phyloP scores from a whole-genome alignment of 179 eudicot genomes.

The Silene noctiflora region DNA sequence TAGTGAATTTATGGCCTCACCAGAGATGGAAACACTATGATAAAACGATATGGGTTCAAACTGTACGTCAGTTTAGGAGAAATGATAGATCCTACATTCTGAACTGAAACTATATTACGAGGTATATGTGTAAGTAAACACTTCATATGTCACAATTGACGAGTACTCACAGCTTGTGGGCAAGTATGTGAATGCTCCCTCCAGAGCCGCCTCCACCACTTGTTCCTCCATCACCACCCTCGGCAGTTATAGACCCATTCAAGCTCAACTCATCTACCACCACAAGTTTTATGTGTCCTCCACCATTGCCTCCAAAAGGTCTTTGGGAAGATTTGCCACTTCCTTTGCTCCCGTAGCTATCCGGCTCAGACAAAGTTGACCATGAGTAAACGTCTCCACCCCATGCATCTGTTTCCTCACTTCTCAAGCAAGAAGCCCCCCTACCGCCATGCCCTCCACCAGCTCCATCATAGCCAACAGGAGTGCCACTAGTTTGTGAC shows the following conservation, averaged over 20 bases:
- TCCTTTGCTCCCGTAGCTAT: constrained; percentile 85
- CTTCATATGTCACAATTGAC: constrained; percentile 6
- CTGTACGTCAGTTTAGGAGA: not conserved
- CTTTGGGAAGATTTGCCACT: constrained; percentile 55
- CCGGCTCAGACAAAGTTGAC: constrained; percentile 63
- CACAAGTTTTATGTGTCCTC: constrained; percentile 63
- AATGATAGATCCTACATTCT: constrained; percentile 11
- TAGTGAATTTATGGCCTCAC: not conserved
- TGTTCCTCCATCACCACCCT: constrained; percentile 81
- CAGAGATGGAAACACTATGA: not conserved
- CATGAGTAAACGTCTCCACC: constrained; percentile 90
- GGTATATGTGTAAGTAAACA: not conserved
- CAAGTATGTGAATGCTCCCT: constrained; percentile 66
- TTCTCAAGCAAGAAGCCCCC: constrained; percentile 74
- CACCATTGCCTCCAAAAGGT: constrained; percentile 65
- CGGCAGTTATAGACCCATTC: constrained; percentile 69
- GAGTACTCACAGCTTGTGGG: constrained; percentile 71
- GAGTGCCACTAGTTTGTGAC: constrained; percentile 79
- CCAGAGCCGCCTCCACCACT: constrained; percentile 88
- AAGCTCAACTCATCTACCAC: constrained; percentile 43
- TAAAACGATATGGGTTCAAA: not conserved
- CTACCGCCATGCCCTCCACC: constrained; percentile 96
- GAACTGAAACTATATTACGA: not conserved
- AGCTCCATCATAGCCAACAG: constrained; percentile 74
- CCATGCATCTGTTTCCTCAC: constrained; percentile 46